Base-by-base conservation (phyloP, 345 rosid genomes). In the Viola odorata region DNA sequence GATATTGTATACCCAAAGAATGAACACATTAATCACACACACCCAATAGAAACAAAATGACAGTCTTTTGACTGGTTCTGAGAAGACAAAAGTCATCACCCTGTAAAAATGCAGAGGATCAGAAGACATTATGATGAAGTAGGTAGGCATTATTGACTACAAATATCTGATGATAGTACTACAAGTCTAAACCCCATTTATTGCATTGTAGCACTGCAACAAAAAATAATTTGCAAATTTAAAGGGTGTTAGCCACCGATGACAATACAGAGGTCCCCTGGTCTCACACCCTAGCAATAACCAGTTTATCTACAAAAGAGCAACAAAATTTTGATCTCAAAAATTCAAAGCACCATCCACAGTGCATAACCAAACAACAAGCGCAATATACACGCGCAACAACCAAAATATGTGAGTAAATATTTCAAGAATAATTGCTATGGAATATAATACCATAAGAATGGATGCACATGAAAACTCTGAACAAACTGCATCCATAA, bases 401-500 rank as follows among this genome's bases (percentile, higher is more conserved):
- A 44, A 49, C 17, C 12, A 13, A 32, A 15, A 14, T 2, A 11
- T n/a, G 55, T 17, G 14, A 42, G 37, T 45, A 36, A 62, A 12
- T 8, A 17, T 13, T 17, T 52, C 15, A 50, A 5, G 39, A 55
- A 57, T 52, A 23, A 53, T 67, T 51, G 48, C 55, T 40, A 8
- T 11, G 10, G 12, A 57, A 50, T 23, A 41, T 41, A 57, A 63
- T 90, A 94, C 97, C 99, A 88, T 70, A 86, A 69, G 11, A 82
- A 41, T 52, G 97, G 99, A 77, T 94, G 99, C 56, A 68, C 77
- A 50, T 80, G 62, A 81, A 94, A 94, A 65, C 85, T 78, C 23
- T 76, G 89, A 61, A 88, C 89, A 66, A 83, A 78, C 70, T 85
- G 86, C 86, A 90, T 94, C 99, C 97, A 90, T 37, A 80, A 78